phyloP scores from a whole-genome alignment of 805 yeast genomes.

The Suhomyces vadensis region DNA sequence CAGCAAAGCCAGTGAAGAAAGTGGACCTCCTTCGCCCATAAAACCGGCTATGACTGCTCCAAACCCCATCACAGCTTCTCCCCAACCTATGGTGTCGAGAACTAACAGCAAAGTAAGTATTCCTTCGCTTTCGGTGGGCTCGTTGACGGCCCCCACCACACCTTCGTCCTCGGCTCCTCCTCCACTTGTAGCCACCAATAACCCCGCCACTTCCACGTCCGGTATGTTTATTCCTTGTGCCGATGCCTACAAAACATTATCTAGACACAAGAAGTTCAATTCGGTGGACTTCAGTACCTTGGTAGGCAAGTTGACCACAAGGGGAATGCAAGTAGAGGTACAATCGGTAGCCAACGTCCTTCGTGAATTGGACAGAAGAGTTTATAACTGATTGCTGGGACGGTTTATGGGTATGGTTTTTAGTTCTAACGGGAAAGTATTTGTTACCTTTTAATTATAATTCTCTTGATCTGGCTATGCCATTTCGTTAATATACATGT shows the following conservation, averaged over 20 bases:
- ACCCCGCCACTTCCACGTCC: constrained; percentile 16
- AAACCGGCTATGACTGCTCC: neutral
- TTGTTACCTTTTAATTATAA: neutral
- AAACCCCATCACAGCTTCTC: constrained; percentile 3
- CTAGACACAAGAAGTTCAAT: constrained; percentile 76
- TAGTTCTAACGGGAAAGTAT: neutral
- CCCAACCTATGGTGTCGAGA: constrained; percentile 13
- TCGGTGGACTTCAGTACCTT: constrained; percentile 71
- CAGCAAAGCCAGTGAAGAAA: constrained; percentile 38
- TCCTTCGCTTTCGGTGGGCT: constrained; percentile 17
- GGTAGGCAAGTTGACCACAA: constrained; percentile 72
- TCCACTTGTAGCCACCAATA: constrained; percentile 13
- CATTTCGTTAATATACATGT: too few species aligned
- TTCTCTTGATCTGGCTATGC: too few species aligned
- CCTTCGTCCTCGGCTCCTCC: constrained; percentile 19
- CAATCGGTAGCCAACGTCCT: constrained; percentile 83
- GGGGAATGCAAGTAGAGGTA: constrained; percentile 92
- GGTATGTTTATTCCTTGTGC: constrained; percentile 80
- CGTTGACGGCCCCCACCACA: constrained; percentile 18
- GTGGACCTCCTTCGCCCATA: neutral
- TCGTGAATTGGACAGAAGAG: constrained; percentile 74
- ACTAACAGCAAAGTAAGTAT: constrained; percentile 15
- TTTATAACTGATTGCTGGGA: constrained; percentile 42
- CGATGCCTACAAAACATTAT: constrained; percentile 85
- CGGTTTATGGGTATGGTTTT: neutral